These are phyloP conservation scores for Phallus indusiatus DNA, from an alignment of 768 basidiomycete species.

Conservation along the genomic window DNA sequence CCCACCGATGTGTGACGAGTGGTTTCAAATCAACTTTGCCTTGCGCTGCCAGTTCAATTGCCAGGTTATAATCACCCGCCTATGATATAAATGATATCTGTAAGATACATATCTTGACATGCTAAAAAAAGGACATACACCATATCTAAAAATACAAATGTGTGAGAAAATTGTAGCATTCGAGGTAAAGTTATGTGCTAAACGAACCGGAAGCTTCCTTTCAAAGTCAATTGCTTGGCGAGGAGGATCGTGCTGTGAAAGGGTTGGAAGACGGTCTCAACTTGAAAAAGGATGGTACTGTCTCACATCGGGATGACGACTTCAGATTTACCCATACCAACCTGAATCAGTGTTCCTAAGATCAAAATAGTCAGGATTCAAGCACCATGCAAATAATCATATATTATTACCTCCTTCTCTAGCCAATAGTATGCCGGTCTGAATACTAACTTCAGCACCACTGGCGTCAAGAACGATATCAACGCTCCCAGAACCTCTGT, in stretches of 20 bases:
- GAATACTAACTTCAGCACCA: constrained; percentile 88
- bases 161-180: neutral
- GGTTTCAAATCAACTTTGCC: constrained; percentile 83
- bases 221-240: constrained; percentile 71
- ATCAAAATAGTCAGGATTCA: neutral
- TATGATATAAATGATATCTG: constrained; percentile 19
- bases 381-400: neutral
- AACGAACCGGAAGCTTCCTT: constrained; percentile 92
- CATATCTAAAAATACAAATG: constrained; percentile 16
- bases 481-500: constrained; percentile 59
- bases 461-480: constrained; percentile 89
- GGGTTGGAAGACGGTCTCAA: neutral
- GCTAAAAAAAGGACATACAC: constrained; percentile 5
- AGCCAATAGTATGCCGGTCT: constrained; percentile 70
- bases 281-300: neutral
- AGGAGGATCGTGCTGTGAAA: constrained; percentile 37
- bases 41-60: constrained; percentile 73
- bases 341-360: constrained; percentile 36
- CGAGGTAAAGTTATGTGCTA: constrained; percentile 25
- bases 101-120: neutral
- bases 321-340: constrained; percentile 80
- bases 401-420: constrained; percentile 53
- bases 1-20: constrained; percentile 78
- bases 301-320: constrained; percentile 54
- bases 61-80: constrained; percentile 80